phyloP scores from a whole-genome alignment of 306 rosid species.

The Malus sieversii region DNA sequence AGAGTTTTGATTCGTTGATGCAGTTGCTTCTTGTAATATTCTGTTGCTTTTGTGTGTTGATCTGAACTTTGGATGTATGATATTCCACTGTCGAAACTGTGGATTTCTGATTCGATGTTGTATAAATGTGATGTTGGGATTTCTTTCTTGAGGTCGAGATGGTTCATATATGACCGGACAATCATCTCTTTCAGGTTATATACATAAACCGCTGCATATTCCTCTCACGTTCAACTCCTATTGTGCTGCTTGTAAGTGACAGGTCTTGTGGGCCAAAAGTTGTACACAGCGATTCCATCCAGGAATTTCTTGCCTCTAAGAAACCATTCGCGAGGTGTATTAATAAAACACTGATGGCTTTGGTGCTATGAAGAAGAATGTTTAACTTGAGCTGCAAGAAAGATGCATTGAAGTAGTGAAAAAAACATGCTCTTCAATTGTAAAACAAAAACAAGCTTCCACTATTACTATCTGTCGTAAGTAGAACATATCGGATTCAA shows the following conservation, averaged over 20 bases:
- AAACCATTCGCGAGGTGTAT: not conserved
- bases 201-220: not conserved
- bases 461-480: too few relatives aligned
- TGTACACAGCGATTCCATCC: not conserved
- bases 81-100: not conserved
- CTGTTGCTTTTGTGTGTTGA: constrained; percentile 10
- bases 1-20: not conserved
- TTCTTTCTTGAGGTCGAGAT: not conserved
- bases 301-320: not conserved
- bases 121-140: not conserved
- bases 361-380: not conserved
- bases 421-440: not conserved
- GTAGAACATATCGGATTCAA: not conserved
- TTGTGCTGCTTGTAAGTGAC: not conserved
- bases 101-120: not conserved
- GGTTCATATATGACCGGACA: not conserved
- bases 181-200: not conserved
- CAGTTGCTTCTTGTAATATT: not conserved
- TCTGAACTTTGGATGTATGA: constrained; percentile 12
- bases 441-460: not conserved
- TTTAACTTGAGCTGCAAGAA: constrained; percentile 4
- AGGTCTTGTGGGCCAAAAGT: not conserved
- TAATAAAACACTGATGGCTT: not conserved
- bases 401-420: not conserved
- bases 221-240: not conserved